A percentile compares a stretch with the other conserved stretches of the same genome.
These are phyloP conservation scores for Dimocarpus longan DNA, from an alignment of 345 rosid genomes.

Conservation along the genomic window DNA sequence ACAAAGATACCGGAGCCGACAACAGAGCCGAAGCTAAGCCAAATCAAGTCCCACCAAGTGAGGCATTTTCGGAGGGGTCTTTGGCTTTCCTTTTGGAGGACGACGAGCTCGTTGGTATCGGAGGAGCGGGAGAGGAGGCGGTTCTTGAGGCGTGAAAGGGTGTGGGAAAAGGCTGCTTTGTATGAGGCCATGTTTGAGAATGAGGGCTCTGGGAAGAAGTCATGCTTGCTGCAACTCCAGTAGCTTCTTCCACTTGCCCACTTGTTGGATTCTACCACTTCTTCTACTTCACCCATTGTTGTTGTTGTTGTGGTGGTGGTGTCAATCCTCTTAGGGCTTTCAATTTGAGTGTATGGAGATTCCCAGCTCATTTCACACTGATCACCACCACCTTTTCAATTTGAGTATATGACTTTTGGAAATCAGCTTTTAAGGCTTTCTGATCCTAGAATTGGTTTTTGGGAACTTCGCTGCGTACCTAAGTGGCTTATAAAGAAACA, in stretches of 20 bases:
- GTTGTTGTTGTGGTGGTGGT: too few species aligned
- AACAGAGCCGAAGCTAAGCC: slow-evolving; percentile 89
- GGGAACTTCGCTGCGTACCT: too few species aligned
- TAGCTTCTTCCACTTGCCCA: slow-evolving; percentile 28
- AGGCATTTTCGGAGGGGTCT: slow-evolving; percentile 76
- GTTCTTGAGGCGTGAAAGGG: slow-evolving; percentile 73
- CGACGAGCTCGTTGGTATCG: slow-evolving; percentile 68
- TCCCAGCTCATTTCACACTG: neutral
- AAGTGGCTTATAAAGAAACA: too few species aligned
- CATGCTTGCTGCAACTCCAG: slow-evolving; percentile 86
- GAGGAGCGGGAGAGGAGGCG: slow-evolving; percentile 78
- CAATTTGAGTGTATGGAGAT: neutral
- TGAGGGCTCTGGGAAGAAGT: slow-evolving; percentile 80
- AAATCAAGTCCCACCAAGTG: slow-evolving; percentile 93
- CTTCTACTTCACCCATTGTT: too few species aligned
- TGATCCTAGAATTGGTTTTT: too few species aligned
- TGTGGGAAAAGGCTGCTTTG: slow-evolving; percentile 62
- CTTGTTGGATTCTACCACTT: too few species aligned
- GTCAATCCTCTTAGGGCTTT: neutral
- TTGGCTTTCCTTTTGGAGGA: slow-evolving; percentile 68
- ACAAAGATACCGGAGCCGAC: slow-evolving; percentile 95
- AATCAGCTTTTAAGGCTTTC: too few species aligned
- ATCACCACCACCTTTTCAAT: too few species aligned
- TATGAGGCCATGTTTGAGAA: slow-evolving; percentile 65
- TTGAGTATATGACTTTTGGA: too few species aligned